Evolutionary conservation across 2,329 filamentous ascomycete species (phyloP), one percentile per base, ranked within the genome.

Genomic region (Aspergillus carbonarius): DNA sequence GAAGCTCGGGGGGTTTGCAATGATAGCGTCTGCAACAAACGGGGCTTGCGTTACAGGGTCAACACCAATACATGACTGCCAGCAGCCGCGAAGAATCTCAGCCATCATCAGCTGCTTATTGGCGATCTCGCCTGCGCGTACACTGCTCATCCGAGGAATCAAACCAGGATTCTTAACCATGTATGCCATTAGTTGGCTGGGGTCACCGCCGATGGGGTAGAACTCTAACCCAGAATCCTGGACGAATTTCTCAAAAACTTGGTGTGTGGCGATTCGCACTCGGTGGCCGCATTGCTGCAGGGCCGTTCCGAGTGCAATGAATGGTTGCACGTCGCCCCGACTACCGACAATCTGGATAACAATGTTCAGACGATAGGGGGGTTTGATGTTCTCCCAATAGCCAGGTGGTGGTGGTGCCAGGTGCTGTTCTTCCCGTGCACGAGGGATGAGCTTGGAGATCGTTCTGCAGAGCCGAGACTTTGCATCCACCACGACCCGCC

Each of bases 291-390:
- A 75, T 3, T 72, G 68, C 60, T 81, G 76, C 0, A 86, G 66
- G 10, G 78, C 76, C 34, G 76, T 78, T 0, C 82, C 84, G 0
- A 87, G 73, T 0, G 83, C 81, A 50, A 87, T 73, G 55, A 87
- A 86, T 0, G 84, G 84, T 58, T 87, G 84, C 0, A 84, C 80
- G 65, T 85, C 82, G 9, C 82, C 82, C 13, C 3, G 83, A 79
- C 64, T 87, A 79, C 25, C 84, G 75, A 85, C 82, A 2, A 83
- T 79, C 57, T 84, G 82, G 56, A 84, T 82, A 6, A 83, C 81
- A 39, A 84, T 78, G 57, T 83, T 83, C 18, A 83, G 67, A 7
- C 13, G 40, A 6, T 30, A 8, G 3, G 27, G 27, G 27, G 27
- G 27, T 7, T 30, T 7, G 27, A 9, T 30, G 27, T 7, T 7